phyloP scores from a whole-genome alignment of 1,284 basidiomycete species.

The Ceratobasidium sp. region DNA sequence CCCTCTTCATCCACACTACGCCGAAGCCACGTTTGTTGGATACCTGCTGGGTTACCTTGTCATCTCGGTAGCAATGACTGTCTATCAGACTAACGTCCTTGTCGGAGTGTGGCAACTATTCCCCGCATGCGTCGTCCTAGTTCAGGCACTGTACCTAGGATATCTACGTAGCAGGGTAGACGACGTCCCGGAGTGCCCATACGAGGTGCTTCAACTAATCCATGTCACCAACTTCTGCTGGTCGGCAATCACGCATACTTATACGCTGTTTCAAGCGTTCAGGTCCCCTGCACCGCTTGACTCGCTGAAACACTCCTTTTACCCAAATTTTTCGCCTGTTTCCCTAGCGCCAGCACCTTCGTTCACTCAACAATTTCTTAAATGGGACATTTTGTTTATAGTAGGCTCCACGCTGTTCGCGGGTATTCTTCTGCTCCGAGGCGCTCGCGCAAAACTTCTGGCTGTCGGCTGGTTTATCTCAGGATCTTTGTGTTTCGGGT shows the following conservation, averaged over 20 bases:
- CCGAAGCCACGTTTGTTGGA: constrained; percentile 25
- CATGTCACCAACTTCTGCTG: constrained; percentile 38
- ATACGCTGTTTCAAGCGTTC: constrained; percentile 18
- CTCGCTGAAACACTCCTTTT: constrained; percentile 18
- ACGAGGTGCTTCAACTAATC: constrained; percentile 31
- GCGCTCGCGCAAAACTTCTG: constrained; percentile 13
- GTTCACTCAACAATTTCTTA: constrained; percentile 16
- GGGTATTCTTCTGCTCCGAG: constrained; percentile 15
- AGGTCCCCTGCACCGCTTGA: constrained; percentile 11
- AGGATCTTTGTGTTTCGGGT: constrained; percentile 23
- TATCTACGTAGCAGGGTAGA: constrained; percentile 2
- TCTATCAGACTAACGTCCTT: constrained; percentile 18
- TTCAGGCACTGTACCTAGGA: constrained; percentile 21
- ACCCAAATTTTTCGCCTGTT: constrained; percentile 19
- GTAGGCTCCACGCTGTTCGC: constrained; percentile 12
- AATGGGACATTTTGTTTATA: constrained; percentile 28
- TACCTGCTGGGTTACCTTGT: constrained; percentile 23
- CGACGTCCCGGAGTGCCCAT: constrained; percentile 16
- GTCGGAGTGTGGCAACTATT: constrained; percentile 22
- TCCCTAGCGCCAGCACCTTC: not conserved
- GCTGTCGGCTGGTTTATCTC: constrained; percentile 17
- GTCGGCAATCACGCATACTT: constrained; percentile 27
- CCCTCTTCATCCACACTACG: constrained; percentile 17
- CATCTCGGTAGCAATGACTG: constrained; percentile 6
- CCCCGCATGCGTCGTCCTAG: constrained; percentile 1